Evolutionary conservation across 1,284 basidiomycete species (phyloP), one percentile per base, ranked within the genome.

Genomic region (Amylostereum areolatum): DNA sequence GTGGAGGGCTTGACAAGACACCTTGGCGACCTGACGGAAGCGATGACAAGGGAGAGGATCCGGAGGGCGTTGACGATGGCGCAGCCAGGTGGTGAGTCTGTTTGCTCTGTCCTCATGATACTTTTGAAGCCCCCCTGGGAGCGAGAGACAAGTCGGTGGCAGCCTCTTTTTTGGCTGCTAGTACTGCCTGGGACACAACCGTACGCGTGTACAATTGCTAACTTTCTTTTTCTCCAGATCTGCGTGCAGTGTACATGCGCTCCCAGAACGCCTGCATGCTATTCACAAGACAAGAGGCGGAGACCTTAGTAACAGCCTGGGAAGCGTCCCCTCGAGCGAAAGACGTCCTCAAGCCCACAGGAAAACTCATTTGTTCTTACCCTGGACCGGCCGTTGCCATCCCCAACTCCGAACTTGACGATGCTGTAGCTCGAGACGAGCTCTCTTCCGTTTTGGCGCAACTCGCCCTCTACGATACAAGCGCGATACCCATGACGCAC

Each of bases 181-280:
- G 18, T 18, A 18, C 18, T 18, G 18, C 18, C 18, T 18, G 18
- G 18, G 18, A 18, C 18, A 18, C 18, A 18, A 18, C 18, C 18
- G 18, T 18, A 18, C 18, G 18, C 18, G 18, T 18, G 18, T 18
- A 18, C 18, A 18, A 18, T 18, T 18, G 18, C 18, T 18, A 18
- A 18, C 18, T 18, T 18, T 18, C 18, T 18, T 18, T 18, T 29
- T 34, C 41, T 29, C 29, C n/a, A 58, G 57, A 53, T 24, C 45
- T 66, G 9, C 46, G 70, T n/a, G 60, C 60, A 2, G 55, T 74
- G 28, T 58, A 67, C 11, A 63, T 77, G 18, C 59, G 64, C 12
- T 62, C 64, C 0, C 75, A 77, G 54, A 77, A 77, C 48, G 69
- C 74, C 2, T 70, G 62, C 18, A 47, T 77, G 3, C 59, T 77